Conservation (phyloP, 805 yeast species). For the Pichia rugopelliculosa region DNA sequence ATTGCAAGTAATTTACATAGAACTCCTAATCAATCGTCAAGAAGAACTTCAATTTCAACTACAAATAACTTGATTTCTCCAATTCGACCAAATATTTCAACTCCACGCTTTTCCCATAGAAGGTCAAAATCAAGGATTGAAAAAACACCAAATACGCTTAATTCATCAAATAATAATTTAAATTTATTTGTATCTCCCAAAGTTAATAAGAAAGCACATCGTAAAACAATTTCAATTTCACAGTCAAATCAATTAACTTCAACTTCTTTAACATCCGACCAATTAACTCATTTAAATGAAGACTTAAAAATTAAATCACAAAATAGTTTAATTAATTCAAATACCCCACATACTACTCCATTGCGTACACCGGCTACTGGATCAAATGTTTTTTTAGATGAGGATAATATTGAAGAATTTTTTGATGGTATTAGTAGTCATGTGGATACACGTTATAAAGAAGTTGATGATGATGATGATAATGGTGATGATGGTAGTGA, state of each 20-base stretch:
- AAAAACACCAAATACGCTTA: conserved; percentile 32
- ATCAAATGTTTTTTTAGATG: conserved; percentile 4
- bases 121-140: conserved; percentile 22
- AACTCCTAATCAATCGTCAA: conserved; percentile 18
- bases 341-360: conserved; percentile 24
- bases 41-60: conserved; percentile 12
- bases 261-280: background rate
- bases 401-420: conserved; percentile 10
- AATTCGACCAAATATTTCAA: conserved; percentile 5
- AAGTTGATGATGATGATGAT: conserved; percentile 6
- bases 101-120: conserved; percentile 9
- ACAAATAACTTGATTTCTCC: conserved; percentile 13
- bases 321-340: conserved; percentile 11
- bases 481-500: background rate
- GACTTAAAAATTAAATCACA: conserved; percentile 24
- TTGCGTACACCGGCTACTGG: conserved; percentile 22
- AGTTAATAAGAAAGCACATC: conserved; percentile 24
- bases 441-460: background rate
- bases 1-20: conserved; percentile 7
- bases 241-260: conserved; percentile 14
- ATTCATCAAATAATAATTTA: conserved; percentile 44
- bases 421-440: conserved; percentile 8
- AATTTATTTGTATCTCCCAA: conserved; percentile 36
- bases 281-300: conserved; percentile 25
- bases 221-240: conserved; percentile 27